Evolutionary conservation across 192 early-diverging fungal genomes (phyloP).

Genomic region (Phlyctochytrium bullatum): DNA sequence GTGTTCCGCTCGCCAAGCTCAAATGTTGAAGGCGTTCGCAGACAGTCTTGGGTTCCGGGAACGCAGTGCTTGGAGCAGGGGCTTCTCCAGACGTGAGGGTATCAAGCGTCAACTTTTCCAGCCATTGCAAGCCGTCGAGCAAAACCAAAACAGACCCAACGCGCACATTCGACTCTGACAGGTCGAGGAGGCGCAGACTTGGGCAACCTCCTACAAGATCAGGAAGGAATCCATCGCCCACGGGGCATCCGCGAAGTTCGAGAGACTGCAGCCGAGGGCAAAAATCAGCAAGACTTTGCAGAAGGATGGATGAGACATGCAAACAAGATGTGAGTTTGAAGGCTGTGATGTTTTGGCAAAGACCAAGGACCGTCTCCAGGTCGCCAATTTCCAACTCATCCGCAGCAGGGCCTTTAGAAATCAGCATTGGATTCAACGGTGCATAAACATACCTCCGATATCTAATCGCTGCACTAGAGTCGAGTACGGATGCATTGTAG

Average conservation of each 20-base stretch:
- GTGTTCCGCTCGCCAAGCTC: neutral
- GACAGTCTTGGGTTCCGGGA: neutral
- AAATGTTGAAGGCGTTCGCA: neutral
- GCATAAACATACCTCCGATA: slow-evolving; percentile 9
- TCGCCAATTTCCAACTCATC: slow-evolving; percentile 30
- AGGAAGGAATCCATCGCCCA: slow-evolving; percentile 27
- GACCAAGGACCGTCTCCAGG: slow-evolving; percentile 22
- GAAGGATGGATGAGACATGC: slow-evolving; percentile 31
- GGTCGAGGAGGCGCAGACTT: slow-evolving; percentile 12
- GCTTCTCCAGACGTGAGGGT: neutral
- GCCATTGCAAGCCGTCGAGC: slow-evolving; percentile 8
- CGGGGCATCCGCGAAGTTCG: slow-evolving; percentile 26
- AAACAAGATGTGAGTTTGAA: slow-evolving; percentile 22
- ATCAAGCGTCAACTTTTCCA: slow-evolving; percentile 15
- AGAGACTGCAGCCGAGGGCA: slow-evolving; percentile 16
- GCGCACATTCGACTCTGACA: slow-evolving; percentile 22
- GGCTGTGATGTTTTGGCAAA: slow-evolving; percentile 11
- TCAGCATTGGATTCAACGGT: neutral
- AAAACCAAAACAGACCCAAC: slow-evolving; percentile 11
- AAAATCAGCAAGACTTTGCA: slow-evolving; percentile 27
- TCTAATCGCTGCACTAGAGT: slow-evolving; percentile 16
- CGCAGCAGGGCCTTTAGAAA: slow-evolving; percentile 21
- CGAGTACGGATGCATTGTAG: slow-evolving; percentile 20
- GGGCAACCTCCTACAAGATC: slow-evolving; percentile 22
- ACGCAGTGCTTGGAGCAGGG: neutral